A percentile compares a stretch with the other conserved stretches of the same genome.
Evolutionary conservation across 352 stramenopile species (phyloP).

Genomic region (Phytophthora cactorum): DNA sequence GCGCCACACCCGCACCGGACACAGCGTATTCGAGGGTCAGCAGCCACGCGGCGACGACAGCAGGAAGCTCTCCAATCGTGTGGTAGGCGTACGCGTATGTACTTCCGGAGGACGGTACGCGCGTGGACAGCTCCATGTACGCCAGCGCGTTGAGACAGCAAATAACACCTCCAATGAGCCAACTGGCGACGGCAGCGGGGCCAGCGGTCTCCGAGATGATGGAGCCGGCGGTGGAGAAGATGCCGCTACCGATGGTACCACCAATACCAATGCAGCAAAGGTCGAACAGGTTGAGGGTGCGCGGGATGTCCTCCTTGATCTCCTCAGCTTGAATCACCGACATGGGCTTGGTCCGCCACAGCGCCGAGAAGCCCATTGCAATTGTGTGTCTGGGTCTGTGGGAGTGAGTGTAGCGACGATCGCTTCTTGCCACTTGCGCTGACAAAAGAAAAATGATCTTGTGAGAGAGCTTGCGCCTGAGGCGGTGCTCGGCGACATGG

Average conservation of each 20-base stretch:
- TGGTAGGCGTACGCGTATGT: conserved; percentile 94
- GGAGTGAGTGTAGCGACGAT: not conserved
- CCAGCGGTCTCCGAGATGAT: conserved; percentile 80
- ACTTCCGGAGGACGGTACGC: conserved; percentile 86
- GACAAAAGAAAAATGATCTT: conserved; percentile 25
- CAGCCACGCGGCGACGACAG: conserved; percentile 82
- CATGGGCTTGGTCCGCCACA: conserved; percentile 67
- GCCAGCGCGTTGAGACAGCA: conserved; percentile 79
- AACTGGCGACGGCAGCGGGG: conserved; percentile 76
- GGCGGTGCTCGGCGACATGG: conserved; percentile 21
- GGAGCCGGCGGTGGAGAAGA: conserved; percentile 80
- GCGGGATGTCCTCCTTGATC: conserved; percentile 46
- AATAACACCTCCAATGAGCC: conserved; percentile 72
- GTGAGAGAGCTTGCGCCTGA: conserved; percentile 1
- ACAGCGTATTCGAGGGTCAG: conserved; percentile 93
- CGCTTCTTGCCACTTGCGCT: conserved; percentile 5
- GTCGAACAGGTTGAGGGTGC: conserved; percentile 78
- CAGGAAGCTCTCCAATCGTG: conserved; percentile 89
- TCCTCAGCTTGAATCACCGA: conserved; percentile 67
- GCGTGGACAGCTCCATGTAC: conserved; percentile 86
- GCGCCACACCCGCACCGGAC: conserved; percentile 88
- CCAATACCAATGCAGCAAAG: conserved; percentile 89
- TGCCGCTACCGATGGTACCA: conserved; percentile 85
- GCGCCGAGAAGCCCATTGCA: conserved; percentile 24
- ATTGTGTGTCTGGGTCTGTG: conserved; percentile 4